phyloP scores from a whole-genome alignment of 1,139 yeast genomes.

The Suhomyces anneliseae region DNA sequence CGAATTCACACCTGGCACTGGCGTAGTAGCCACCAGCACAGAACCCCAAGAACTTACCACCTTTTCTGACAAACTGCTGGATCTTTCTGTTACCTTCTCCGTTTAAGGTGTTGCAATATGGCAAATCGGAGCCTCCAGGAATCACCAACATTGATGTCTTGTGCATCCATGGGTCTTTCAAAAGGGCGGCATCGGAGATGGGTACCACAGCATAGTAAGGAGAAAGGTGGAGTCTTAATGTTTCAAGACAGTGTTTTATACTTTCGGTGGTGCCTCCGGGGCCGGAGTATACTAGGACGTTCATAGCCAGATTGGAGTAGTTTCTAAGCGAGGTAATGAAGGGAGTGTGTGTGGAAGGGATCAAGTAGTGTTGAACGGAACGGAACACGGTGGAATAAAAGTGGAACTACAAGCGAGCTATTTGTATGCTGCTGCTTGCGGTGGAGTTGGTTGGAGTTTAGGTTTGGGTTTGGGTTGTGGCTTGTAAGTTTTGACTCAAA shows the following conservation, averaged over 20 bases:
- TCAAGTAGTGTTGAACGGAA: no score
- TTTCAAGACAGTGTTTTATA: constrained; percentile 78
- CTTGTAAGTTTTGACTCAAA: no score
- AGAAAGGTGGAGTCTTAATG: constrained; percentile 71
- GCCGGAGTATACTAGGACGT: constrained; percentile 78
- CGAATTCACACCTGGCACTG: constrained; percentile 77
- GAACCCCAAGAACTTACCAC: constrained; percentile 82
- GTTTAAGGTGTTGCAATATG: constrained; percentile 68
- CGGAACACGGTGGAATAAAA: no score
- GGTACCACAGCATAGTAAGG: constrained; percentile 86
- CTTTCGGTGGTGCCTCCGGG: constrained; percentile 88
- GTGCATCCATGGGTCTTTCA: constrained; percentile 83
- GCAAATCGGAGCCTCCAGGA: constrained; percentile 97
- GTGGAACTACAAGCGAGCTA: no score
- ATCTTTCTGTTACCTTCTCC: constrained; percentile 68
- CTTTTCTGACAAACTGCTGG: constrained; percentile 63
- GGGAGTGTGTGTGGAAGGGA: no score
- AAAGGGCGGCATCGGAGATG: constrained; percentile 60
- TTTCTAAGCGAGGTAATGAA: no score
- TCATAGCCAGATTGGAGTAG: constrained; percentile 44
- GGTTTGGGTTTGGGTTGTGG: no score
- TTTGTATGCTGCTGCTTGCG: no score
- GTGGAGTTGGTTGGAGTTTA: no score
- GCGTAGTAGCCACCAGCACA: constrained; percentile 98
- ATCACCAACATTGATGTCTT: constrained; percentile 79